These are phyloP conservation scores for Rhizopus arrhizus DNA, from an alignment of 371 early-diverging fungal species.

Conservation along the genomic window DNA sequence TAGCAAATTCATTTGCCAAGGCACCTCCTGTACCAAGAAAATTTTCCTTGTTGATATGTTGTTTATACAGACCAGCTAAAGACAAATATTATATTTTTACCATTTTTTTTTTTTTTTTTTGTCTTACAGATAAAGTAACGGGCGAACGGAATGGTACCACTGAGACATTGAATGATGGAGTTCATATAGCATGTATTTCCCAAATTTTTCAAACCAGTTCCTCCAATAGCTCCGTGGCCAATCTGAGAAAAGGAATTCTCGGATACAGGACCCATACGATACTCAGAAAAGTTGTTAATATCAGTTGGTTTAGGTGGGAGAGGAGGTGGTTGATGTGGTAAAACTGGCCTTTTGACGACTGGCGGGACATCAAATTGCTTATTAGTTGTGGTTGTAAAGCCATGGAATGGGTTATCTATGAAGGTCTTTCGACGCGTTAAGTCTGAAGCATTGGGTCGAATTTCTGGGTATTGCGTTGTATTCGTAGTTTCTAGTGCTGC, in stretches of 20 bases:
- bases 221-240: conserved; percentile 54
- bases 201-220: conserved; percentile 83
- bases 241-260: conserved; percentile 12
- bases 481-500: no score
- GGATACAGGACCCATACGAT: conserved; percentile 20
- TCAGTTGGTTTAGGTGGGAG: conserved; percentile 9
- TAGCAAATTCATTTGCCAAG: conserved; percentile 66
- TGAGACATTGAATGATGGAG: conserved; percentile 90
- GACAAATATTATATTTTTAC: neutral
- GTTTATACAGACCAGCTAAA: conserved; percentile 66
- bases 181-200: conserved; percentile 99
- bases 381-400: conserved; percentile 50
- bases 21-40: conserved; percentile 76
- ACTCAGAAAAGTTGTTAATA: conserved; percentile 9
- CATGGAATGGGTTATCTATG: conserved; percentile 65
- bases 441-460: no score
- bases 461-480: neutral
- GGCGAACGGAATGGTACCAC: conserved; percentile 79
- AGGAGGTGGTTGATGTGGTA: conserved; percentile 3
- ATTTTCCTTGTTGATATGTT: conserved; percentile 70
- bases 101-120: neutral
- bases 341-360: neutral
- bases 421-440: conserved; percentile 44
- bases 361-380: conserved; percentile 35
- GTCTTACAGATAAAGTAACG: conserved; percentile 68